Base-by-base conservation (phyloP, 345 rosid species). In the Rhizophora mangle region DNA sequence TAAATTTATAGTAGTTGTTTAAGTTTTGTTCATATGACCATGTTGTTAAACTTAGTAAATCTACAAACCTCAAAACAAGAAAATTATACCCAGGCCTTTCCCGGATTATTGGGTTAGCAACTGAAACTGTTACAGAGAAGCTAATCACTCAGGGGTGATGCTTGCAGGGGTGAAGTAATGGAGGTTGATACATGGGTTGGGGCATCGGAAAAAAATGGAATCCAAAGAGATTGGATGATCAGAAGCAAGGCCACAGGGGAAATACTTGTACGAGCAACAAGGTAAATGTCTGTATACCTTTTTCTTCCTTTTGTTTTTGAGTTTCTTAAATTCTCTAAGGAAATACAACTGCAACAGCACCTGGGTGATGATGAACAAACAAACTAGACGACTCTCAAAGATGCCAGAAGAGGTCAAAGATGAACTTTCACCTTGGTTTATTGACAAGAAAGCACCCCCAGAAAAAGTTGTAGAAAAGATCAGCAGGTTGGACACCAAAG, bases 301-400 rank as follows among this genome's bases (percentile, higher is more conserved):
- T n/a, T 2, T n/a, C 30, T 2, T 10, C 27, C 29, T 15, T 26
- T 1, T 9, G 2, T 55, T 13, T 55, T 55, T 26, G 47, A 10
- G 15, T 39, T 39, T 39, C 47, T 39, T 10, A 39, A 8, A 18
- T 55, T 55, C 24, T 26, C 24, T 10, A 55, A 55, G 13, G 2
- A 22, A 55, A n/a, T 55, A 30, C 16, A 55, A 21, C 22, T 55
- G 26, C 9, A 55, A 55, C 59, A 55, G 59, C 59, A 55, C 59
- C 27, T 55, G 59, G 59, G 59, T 55, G 59, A 55, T 22, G 59
- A 9, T 55, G 59, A 55, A 55, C 27, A 10, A 55, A 26, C 24
- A 22, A 22, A 55, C 59, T n/a, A 55, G 59, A 26, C 29, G 59
- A n/a, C 59, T 55, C 59, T 55, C 59, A 55, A 55, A 55, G 27